These are phyloP conservation scores for Acacia confusa DNA, from an alignment of 306 rosid species.

Conservation along the genomic window DNA sequence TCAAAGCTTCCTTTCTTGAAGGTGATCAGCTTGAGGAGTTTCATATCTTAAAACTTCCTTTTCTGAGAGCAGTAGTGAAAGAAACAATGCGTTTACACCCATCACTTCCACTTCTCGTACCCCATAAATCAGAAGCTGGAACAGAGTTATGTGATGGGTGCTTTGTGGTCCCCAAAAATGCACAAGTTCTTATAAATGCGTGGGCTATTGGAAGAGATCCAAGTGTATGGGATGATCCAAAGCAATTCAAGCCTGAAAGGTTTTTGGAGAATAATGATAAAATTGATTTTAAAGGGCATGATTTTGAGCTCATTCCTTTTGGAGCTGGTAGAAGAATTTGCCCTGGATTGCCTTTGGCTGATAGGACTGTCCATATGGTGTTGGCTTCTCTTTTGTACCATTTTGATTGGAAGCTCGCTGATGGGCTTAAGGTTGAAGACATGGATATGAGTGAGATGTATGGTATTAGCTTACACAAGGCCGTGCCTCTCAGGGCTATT, in stretches of 20 bases:
- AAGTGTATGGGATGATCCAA: background rate
- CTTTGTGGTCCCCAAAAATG: background rate
- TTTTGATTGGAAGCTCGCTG: background rate
- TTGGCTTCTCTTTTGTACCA: background rate
- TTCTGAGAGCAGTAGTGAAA: conserved; percentile 17
- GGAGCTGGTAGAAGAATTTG: background rate
- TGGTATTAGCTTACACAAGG: background rate
- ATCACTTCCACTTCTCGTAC: background rate
- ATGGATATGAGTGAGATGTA: background rate
- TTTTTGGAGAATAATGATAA: background rate
- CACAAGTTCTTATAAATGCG: background rate
- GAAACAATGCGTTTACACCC: background rate
- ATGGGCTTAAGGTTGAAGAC: background rate
- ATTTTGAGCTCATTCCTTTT: background rate
- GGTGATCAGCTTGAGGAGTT: conserved; percentile 14
- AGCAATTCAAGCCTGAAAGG: background rate
- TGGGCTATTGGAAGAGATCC: background rate
- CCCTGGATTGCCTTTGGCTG: background rate
- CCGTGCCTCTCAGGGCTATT: background rate
- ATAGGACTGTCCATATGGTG: background rate
- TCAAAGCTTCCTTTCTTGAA: background rate
- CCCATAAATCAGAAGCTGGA: background rate
- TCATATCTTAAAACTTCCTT: conserved; percentile 23
- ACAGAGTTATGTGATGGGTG: background rate
- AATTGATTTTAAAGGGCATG: background rate